Conservation (phyloP, 805 yeast species). For the Dipodascopsis uninucleata region DNA sequence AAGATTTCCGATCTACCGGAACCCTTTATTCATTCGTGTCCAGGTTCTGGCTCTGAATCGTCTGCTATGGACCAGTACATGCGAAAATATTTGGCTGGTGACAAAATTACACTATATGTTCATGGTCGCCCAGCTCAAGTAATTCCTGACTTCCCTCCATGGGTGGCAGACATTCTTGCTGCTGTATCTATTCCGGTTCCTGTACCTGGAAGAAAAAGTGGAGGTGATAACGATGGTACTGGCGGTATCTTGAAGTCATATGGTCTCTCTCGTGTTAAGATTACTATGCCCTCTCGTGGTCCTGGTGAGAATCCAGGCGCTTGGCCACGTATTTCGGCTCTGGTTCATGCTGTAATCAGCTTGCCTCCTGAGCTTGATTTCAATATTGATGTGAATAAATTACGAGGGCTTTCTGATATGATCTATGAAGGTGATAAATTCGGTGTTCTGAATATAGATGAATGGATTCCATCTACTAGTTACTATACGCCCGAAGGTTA, state of each 20-base stretch:
- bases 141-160: conserved; percentile 20
- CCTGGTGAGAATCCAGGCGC: conserved; percentile 4
- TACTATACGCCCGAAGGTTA: conserved; percentile 22
- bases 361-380: conserved; percentile 27
- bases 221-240: conserved; percentile 10
- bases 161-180: conserved; percentile 19
- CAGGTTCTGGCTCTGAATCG: conserved; percentile 11
- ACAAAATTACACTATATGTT: conserved; percentile 18
- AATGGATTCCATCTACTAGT: conserved; percentile 24
- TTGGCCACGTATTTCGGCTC: conserved; percentile 21
- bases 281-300: conserved; percentile 17
- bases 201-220: conserved; percentile 20
- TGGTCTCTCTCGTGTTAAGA: conserved; percentile 22
- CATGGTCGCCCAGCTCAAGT: conserved; percentile 22
- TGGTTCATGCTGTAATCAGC: conserved; percentile 28
- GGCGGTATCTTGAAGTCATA: conserved; percentile 19
- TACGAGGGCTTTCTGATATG: conserved; percentile 25
- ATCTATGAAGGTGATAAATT: conserved; percentile 22
- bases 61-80: conserved; percentile 24
- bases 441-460: conserved; percentile 22
- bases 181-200: conserved; percentile 23
- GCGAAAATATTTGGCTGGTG: conserved; percentile 19
- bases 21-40: conserved; percentile 20
- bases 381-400: conserved; percentile 14
- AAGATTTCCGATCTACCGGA: conserved; percentile 11